These are phyloP conservation scores for Hippophae gyantsensis DNA, from an alignment of 306 rosid species.

Conservation along the genomic window DNA sequence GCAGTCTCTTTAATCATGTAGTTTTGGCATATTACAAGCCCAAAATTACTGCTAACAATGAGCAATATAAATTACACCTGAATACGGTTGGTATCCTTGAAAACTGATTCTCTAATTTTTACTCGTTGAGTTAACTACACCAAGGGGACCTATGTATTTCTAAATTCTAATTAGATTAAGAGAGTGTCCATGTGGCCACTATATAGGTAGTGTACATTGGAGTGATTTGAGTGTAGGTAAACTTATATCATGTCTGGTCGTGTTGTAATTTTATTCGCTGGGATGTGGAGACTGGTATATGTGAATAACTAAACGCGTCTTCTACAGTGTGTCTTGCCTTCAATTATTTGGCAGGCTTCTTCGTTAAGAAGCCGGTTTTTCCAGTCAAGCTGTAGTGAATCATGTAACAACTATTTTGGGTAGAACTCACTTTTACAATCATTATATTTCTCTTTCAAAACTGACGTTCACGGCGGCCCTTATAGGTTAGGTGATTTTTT, in stretches of 20 bases:
- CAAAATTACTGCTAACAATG: conserved; percentile 80
- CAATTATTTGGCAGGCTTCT: no score
- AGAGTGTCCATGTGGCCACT: conserved; percentile 28
- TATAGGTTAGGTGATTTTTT: no score
- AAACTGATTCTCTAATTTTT: conserved; percentile 40
- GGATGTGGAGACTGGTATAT: conserved; percentile 15
- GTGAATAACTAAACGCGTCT: neutral
- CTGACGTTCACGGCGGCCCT: no score
- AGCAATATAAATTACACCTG: conserved; percentile 22
- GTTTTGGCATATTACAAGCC: conserved; percentile 95
- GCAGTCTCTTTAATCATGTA: conserved; percentile 38
- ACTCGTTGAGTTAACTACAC: conserved; percentile 7
- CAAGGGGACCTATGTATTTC: conserved; percentile 17
- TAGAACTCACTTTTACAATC: no score
- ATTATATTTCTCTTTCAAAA: no score
- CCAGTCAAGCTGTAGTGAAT: no score
- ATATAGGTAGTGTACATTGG: conserved; percentile 49
- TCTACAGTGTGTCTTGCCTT: no score
- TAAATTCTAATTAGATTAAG: conserved; percentile 17
- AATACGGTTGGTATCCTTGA: conserved; percentile 34
- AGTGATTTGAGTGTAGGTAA: conserved; percentile 21
- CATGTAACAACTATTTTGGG: no score
- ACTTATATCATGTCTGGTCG: conserved; percentile 4
- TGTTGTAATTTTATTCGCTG: conserved; percentile 12
- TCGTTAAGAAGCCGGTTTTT: no score